Conservation (phyloP, 352 stramenopile genomes). For the Halophytophthora polymorphica region DNA sequence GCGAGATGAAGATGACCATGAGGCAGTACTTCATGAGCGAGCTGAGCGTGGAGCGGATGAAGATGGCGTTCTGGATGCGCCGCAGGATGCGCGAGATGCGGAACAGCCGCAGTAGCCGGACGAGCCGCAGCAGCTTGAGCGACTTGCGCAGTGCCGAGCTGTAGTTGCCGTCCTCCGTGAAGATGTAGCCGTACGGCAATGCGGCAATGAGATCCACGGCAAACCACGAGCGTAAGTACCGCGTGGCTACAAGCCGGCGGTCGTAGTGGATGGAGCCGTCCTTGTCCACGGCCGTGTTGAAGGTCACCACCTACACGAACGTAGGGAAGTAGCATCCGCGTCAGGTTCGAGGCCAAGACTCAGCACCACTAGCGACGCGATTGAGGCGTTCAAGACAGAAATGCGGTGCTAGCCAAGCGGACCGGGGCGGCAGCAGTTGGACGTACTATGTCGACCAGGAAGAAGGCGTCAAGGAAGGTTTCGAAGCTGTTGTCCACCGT, state of each 20-base stretch:
- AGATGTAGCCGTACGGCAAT: constrained; percentile 46
- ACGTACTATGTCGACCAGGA: constrained; percentile 64
- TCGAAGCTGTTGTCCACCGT: constrained; percentile 42
- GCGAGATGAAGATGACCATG: constrained; percentile 63
- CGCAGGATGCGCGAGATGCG: constrained; percentile 64
- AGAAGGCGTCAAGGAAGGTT: constrained; percentile 49
- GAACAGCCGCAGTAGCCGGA: constrained; percentile 62
- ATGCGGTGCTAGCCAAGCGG: too few species aligned
- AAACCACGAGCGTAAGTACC: constrained; percentile 54
- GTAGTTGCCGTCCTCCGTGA: constrained; percentile 19
- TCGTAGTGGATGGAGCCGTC: constrained; percentile 50
- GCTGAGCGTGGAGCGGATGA: constrained; percentile 71
- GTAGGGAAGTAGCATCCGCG: too few species aligned
- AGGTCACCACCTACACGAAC: constrained; percentile 44
- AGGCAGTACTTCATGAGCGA: constrained; percentile 66
- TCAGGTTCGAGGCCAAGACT: too few species aligned
- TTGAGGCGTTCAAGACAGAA: too few species aligned
- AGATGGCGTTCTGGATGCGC: constrained; percentile 61
- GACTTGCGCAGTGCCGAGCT: constrained; percentile 34
- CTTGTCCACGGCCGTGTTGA: constrained; percentile 54
- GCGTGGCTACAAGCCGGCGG: constrained; percentile 26
- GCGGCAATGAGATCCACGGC: constrained; percentile 43
- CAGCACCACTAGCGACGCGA: too few species aligned
- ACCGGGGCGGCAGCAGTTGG: too few species aligned
- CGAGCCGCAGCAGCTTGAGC: constrained; percentile 57